phyloP scores from a whole-genome alignment of 2,329 filamentous ascomycete species.

The Aspergillus candidus region DNA sequence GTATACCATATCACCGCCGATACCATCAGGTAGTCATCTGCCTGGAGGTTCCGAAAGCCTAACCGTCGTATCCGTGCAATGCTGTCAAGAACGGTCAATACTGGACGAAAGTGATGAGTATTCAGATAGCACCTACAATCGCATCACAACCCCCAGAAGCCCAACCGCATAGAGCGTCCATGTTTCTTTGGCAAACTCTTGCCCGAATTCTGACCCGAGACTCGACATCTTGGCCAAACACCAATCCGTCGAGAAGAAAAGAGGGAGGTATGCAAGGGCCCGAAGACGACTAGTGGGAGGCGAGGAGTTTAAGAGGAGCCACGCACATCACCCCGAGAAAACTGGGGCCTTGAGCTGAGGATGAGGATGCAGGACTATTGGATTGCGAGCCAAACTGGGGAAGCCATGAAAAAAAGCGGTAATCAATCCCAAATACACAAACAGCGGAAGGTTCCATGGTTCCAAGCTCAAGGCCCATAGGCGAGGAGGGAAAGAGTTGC shows the following conservation, averaged over 20 bases:
- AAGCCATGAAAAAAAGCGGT: too few species aligned
- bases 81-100: conserved; percentile 17
- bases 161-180: conserved; percentile 38
- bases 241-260: conserved; percentile 14
- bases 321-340: conserved; percentile 1
- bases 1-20: conserved; percentile 52
- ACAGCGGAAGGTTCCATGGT: too few species aligned
- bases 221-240: conserved; percentile 22
- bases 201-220: conserved; percentile 22
- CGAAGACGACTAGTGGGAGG: too few species aligned
- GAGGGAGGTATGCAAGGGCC: conserved; percentile 1
- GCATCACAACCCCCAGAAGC: conserved; percentile 29
- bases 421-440: too few species aligned
- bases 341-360: too few species aligned
- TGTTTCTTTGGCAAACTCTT: conserved; percentile 31
- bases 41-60: conserved; percentile 47
- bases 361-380: too few species aligned
- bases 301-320: background rate
- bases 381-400: too few species aligned
- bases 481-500: too few species aligned
- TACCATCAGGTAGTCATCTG: conserved; percentile 53
- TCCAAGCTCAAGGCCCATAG: too few species aligned
- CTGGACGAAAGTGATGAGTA: background rate
- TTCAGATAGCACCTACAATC: conserved; percentile 34
- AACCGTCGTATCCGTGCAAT: conserved; percentile 36